Base-by-base conservation (phyloP, 768 basidiomycete species). In the Jaapia argillacea region DNA sequence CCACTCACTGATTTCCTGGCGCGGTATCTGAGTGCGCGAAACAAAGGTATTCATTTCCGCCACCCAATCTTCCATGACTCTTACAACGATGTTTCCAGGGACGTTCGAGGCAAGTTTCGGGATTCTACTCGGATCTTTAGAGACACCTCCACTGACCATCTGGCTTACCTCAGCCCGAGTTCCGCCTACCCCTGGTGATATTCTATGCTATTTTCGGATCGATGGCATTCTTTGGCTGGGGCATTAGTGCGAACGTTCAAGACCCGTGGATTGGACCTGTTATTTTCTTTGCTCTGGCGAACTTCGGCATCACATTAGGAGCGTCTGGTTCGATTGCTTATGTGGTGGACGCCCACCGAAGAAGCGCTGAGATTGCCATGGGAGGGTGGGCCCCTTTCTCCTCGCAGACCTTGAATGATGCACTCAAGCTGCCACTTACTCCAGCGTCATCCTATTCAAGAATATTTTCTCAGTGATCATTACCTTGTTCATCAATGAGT, bases 161-260 rank as follows among this genome's bases (percentile, higher is more conserved):
- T 33, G 10, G 16, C 16, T 16, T 33, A 33, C 47, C 28, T 38
- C 42, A 53, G 35, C 48, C 52, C 13, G 54, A 56, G 39, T 54
- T 53, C 43, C 42, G 43, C n/a, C 36, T 54, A 20, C 41, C 58
- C 43, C 58, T 61, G 47, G 51, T 57, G n/a, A 35, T 51, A 35
- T 50, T 59, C 37, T 59, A 54, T 24, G 22, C 48, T 6, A 27
- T 61, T 46, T 61, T 58, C 38, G 56, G 53, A 12, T 42, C 47
- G 10, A 44, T 56, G 14, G 51, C 51, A 13, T 49, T 61, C 26
- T 50, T 60, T 21, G 49, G 49, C 10, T 54, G 45, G 41, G 55
- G 48, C 24, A 47, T 49, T 18, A 40, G 38, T 26, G 48, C 48
- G 26, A 31, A 49, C 23, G 13, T 27, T 13, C 40, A 21, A 14